Conservation (phyloP, 176 grass and related monocot genomes). For the Saccharum officinarum region DNA sequence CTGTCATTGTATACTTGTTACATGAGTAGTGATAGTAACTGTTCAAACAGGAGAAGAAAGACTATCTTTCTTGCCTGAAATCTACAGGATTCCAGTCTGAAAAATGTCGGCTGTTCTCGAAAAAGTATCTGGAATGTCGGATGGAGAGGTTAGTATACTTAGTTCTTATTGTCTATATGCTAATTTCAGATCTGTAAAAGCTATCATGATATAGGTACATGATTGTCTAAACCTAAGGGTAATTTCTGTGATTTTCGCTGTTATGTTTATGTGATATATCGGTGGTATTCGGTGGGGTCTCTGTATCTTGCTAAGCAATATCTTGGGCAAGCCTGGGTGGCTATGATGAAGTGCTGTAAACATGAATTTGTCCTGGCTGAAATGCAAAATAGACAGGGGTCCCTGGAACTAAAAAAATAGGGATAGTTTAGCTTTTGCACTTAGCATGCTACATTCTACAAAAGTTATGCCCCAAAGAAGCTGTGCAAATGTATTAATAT, state of each 20-base stretch:
- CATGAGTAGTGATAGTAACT: not conserved
- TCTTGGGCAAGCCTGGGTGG: not conserved
- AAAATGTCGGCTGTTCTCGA: conserved; percentile 64
- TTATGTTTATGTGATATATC: not conserved
- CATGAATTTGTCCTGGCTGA: not conserved
- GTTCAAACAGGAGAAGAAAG: conserved; percentile 77
- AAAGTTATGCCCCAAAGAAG: not conserved
- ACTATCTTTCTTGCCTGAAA: conserved; percentile 83
- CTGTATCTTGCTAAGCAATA: not conserved
- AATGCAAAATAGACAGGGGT: not conserved
- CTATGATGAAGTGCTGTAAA: not conserved
- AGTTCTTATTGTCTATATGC: not conserved
- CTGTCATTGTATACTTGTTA: not conserved
- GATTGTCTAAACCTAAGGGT: not conserved
- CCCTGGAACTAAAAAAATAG: too few species aligned
- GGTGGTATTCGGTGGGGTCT: not conserved
- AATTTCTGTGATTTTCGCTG: not conserved
- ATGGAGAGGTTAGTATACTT: conserved; percentile 63
- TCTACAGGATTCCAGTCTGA: conserved; percentile 65
- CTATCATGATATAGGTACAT: not conserved
- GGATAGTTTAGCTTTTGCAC: too few species aligned
- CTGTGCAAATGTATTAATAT: not conserved
- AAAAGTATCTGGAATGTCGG: conserved; percentile 74
- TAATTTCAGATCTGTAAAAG: not conserved
- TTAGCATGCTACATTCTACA: not conserved